Percentiles rank a stretch among this genome's conserved stretches.
Evolutionary conservation across 129 eudicot species (phyloP).

Genomic region (Apium graveolens): DNA sequence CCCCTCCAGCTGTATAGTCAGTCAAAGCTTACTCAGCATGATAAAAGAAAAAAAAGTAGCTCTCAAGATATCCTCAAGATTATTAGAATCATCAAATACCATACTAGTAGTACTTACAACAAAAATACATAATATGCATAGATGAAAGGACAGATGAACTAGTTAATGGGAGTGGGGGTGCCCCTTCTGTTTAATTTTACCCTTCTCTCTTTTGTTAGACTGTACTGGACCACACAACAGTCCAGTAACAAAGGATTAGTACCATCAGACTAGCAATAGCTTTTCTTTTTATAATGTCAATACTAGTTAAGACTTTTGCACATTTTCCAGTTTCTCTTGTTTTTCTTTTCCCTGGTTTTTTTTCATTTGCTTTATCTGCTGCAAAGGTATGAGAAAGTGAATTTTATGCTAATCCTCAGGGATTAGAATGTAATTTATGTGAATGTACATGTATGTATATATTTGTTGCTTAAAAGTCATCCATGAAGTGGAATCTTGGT

Average conservation of each 20-base stretch:
- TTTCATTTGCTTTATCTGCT: slow-evolving; percentile 6
- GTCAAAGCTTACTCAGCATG: slow-evolving; percentile 23
- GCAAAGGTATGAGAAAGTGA: neutral
- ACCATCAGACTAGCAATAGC: slow-evolving; percentile 35
- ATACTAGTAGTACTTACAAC: slow-evolving; percentile 75
- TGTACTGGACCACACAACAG: slow-evolving; percentile 67
- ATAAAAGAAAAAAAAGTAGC: slow-evolving; percentile 25
- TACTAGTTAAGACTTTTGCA: slow-evolving; percentile 17
- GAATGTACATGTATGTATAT: neutral
- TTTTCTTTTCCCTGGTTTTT: neutral
- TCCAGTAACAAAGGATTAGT: slow-evolving; percentile 37
- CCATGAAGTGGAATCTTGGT: neutral
- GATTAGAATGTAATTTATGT: neutral
- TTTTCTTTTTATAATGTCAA: slow-evolving; percentile 13
- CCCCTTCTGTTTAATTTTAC: slow-evolving; percentile 60
- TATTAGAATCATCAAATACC: slow-evolving; percentile 61
- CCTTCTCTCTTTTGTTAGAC: slow-evolving; percentile 44
- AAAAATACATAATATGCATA: slow-evolving; percentile 57
- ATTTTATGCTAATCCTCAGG: neutral
- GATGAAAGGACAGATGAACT: slow-evolving; percentile 66
- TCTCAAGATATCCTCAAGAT: slow-evolving; percentile 41
- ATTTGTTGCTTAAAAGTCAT: neutral
- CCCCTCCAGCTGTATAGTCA: slow-evolving; percentile 41
- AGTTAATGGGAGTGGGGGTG: slow-evolving; percentile 79
- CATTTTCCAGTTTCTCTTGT: neutral